Conservation (phyloP, 2,329 filamentous ascomycete species). For the Cercospora janseana region DNA sequence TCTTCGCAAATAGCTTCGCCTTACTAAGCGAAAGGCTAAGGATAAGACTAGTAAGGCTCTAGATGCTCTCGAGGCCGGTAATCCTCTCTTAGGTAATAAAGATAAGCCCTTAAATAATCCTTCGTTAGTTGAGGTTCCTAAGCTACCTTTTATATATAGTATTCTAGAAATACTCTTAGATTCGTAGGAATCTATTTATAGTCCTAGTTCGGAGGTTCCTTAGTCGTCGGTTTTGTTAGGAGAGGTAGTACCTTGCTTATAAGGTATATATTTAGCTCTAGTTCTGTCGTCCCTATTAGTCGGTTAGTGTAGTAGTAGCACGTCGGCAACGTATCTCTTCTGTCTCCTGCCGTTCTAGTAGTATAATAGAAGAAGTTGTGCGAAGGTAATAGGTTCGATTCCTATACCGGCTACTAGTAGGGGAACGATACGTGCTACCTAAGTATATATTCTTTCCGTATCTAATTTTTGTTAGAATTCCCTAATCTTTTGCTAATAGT, state of each 20-base stretch:
- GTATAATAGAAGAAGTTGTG: too few species aligned
- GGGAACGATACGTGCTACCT: not conserved
- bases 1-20: too few species aligned
- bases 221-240: too few species aligned
- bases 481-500: slow-evolving; percentile 6
- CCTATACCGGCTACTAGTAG: not conserved
- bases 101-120: not conserved
- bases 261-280: too few species aligned
- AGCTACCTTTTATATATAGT: not conserved
- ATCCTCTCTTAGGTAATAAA: too few species aligned
- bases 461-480: not conserved
- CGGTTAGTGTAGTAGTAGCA: not conserved
- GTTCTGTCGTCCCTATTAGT: too few species aligned
- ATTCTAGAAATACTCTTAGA: not conserved
- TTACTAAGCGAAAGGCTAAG: too few species aligned
- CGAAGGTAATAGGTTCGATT: not conserved
- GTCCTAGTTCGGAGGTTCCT: not conserved
- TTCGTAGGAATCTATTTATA: not conserved
- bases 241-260: too few species aligned
- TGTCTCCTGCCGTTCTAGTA: too few species aligned
- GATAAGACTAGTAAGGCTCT: too few species aligned
- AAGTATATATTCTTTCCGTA: not conserved
- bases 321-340: not conserved
- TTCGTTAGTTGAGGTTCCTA: not conserved
- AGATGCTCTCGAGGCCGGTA: not conserved